A percentile compares a stretch with the other conserved stretches of the same genome.
Evolutionary conservation across 1,139 yeast genomes (phyloP).

Genomic region (Diutina pseudorugosa): DNA sequence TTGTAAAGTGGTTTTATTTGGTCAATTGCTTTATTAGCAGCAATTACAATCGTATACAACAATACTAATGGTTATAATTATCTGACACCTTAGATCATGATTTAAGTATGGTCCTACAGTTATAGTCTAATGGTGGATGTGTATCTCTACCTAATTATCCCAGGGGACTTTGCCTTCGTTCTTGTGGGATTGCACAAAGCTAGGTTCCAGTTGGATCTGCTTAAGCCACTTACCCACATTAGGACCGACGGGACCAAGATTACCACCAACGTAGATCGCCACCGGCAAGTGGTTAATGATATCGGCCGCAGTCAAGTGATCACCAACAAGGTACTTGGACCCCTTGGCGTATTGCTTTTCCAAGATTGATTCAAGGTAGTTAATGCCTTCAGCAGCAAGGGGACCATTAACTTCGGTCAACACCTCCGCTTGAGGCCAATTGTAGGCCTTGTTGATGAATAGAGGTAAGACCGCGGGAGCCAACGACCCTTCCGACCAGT

Average conservation of each 20-base stretch:
- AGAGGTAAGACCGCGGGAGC: neutral
- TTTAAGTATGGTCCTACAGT: no score
- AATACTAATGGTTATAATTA: no score
- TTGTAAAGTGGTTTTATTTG: no score
- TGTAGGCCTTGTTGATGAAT: neutral
- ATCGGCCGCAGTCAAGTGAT: neutral
- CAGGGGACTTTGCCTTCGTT: neutral
- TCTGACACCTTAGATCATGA: no score
- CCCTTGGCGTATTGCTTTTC: neutral
- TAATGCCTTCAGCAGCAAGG: neutral
- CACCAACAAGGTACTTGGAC: neutral
- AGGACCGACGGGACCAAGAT: neutral
- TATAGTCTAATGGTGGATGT: no score
- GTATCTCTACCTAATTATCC: no score
- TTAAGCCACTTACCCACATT: neutral
- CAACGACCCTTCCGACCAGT: slow-evolving; percentile 46
- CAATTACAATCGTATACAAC: no score
- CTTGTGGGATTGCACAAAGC: neutral
- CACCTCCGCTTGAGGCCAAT: neutral
- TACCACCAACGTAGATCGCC: neutral
- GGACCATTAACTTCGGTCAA: neutral
- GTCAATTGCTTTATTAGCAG: no score
- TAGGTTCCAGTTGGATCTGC: neutral
- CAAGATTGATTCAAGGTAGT: neutral
- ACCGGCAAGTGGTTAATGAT: neutral